Conservation (phyloP, 495 filamentous ascomycete genomes). For the Pseudevernia furfuracea region DNA sequence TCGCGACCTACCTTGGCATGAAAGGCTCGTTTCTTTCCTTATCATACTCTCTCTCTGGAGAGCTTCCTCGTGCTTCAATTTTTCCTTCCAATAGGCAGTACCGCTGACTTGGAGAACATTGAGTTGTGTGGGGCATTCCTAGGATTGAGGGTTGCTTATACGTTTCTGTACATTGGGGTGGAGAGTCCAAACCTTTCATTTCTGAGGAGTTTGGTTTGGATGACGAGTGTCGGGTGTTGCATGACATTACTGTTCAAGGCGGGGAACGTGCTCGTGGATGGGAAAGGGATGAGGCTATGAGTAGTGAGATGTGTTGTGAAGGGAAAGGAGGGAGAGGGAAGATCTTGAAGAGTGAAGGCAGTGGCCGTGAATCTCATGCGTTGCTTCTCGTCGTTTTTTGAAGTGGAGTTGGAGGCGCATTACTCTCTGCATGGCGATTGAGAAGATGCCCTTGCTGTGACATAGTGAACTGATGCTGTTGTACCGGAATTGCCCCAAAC, state of each 20-base stretch:
- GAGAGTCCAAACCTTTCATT: neutral
- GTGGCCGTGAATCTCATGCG: neutral
- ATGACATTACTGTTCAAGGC: conserved; percentile 20
- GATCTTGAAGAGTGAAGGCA: neutral
- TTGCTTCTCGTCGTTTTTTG: neutral
- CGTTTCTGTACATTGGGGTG: conserved; percentile 27
- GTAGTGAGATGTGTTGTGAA: neutral
- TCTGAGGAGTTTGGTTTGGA: conserved; percentile 13
- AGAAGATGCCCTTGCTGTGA: neutral
- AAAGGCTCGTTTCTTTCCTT: neutral
- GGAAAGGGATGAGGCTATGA: neutral
- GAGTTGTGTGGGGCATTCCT: conserved; percentile 25
- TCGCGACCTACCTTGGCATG: neutral
- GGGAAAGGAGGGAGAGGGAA: neutral
- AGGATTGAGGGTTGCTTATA: conserved; percentile 28
- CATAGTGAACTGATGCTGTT: neutral
- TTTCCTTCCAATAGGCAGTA: neutral
- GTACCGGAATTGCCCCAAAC: too few relatives aligned
- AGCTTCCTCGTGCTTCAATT: neutral
- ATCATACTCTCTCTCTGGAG: too few relatives aligned
- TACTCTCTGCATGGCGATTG: neutral
- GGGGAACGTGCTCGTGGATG: conserved; percentile 15
- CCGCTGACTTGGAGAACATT: neutral
- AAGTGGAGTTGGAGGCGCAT: neutral
- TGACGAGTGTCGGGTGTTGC: conserved; percentile 8